Conservation (phyloP, 306 rosid species). For the Glycyrrhiza uralensis region DNA sequence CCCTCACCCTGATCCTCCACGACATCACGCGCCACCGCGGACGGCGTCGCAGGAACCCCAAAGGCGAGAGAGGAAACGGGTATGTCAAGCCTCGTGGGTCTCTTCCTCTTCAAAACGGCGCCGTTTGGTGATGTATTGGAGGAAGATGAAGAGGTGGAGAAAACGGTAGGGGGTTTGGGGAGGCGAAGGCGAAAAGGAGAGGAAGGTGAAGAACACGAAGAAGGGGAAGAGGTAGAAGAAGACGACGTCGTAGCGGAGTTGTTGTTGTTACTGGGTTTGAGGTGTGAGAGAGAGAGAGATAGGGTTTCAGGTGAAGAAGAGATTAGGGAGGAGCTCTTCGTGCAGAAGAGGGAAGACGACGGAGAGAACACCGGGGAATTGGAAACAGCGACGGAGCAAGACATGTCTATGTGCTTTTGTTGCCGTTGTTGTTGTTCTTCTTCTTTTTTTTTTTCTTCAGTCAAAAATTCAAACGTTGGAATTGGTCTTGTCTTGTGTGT, state of each 20-base stretch:
- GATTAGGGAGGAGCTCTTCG: slow-evolving; percentile 44
- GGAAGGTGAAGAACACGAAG: slow-evolving; percentile 60
- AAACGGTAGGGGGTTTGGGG: slow-evolving; percentile 48
- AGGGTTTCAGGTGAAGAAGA: slow-evolving; percentile 52
- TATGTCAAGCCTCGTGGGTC: slow-evolving; percentile 75
- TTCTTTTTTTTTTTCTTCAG: neutral
- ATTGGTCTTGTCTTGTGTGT: neutral
- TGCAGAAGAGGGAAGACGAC: slow-evolving; percentile 58
- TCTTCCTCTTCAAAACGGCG: slow-evolving; percentile 77
- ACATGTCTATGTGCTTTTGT: slow-evolving; percentile 38
- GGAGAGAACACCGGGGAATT: slow-evolving; percentile 86
- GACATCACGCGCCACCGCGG: slow-evolving; percentile 45
- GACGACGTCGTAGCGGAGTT: slow-evolving; percentile 34
- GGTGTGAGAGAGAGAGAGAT: slow-evolving; percentile 41
- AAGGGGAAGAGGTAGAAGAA: slow-evolving; percentile 39
- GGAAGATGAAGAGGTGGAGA: slow-evolving; percentile 27
- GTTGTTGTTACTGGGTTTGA: slow-evolving; percentile 41
- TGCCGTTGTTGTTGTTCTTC: too few species aligned
- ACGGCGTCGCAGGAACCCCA: slow-evolving; percentile 46
- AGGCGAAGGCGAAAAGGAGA: slow-evolving; percentile 75
- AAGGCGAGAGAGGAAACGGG: slow-evolving; percentile 54
- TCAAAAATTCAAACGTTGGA: slow-evolving; percentile 23
- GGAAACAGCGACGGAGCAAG: slow-evolving; percentile 70
- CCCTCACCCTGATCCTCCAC: slow-evolving; percentile 62
- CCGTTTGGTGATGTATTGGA: slow-evolving; percentile 37